Evolutionary conservation across 2,329 filamentous ascomycete genomes (phyloP).

Genomic region (Clarireedia homoeocarpa): DNA sequence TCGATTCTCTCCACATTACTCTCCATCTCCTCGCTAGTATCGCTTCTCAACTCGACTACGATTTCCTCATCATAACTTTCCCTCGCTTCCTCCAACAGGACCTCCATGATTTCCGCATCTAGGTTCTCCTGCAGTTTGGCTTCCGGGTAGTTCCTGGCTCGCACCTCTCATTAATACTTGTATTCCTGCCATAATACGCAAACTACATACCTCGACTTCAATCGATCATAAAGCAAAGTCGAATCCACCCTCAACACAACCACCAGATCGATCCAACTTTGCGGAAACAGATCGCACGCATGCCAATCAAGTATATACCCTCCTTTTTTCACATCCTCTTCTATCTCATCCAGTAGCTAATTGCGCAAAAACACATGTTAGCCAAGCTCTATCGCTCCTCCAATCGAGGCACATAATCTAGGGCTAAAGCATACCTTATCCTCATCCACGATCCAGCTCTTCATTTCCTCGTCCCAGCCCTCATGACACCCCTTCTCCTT

Average conservation of each 20-base stretch:
- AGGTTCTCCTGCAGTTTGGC: slow-evolving; percentile 92
- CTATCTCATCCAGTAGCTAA: slow-evolving; percentile 79
- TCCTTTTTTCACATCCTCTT: slow-evolving; percentile 68
- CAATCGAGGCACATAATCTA: not conserved
- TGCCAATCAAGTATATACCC: slow-evolving; percentile 97
- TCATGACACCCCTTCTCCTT: slow-evolving; percentile 85
- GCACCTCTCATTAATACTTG: not conserved
- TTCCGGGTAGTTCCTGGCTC: slow-evolving; percentile 65
- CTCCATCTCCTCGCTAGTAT: slow-evolving; percentile 78
- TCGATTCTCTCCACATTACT: slow-evolving; percentile 78
- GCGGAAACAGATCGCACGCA: slow-evolving; percentile 89
- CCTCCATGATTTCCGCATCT: slow-evolving; percentile 96
- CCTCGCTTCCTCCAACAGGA: slow-evolving; percentile 80
- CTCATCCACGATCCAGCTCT: slow-evolving; percentile 91
- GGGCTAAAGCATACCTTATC: slow-evolving; percentile 60
- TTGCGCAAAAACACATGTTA: not conserved
- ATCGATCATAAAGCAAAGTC: slow-evolving; percentile 72
- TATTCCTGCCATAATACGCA: not conserved
- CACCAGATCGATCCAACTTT: slow-evolving; percentile 89
- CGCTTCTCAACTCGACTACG: slow-evolving; percentile 81
- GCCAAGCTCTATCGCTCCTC: not conserved
- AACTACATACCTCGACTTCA: slow-evolving; percentile 55
- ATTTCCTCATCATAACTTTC: slow-evolving; percentile 82
- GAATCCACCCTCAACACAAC: slow-evolving; percentile 83
- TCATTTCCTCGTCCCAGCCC: slow-evolving; percentile 75